Percentiles rank a stretch among this genome's conserved stretches.
Conservation (phyloP, 495 filamentous ascomycete species). For the Aspergillus baeticus region DNA sequence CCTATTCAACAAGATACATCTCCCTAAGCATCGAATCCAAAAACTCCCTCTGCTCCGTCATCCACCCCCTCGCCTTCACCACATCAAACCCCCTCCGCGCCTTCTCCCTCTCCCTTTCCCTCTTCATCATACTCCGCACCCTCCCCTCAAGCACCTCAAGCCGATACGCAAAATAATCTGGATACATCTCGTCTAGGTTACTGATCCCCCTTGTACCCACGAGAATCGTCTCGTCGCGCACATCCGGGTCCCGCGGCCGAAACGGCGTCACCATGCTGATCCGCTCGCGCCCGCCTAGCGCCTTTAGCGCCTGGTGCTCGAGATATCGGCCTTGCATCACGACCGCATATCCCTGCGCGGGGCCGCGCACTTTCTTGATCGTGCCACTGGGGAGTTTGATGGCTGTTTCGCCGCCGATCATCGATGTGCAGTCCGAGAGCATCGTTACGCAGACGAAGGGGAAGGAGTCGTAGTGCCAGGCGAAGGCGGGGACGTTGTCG, state of each 20-base stretch:
- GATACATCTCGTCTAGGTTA: constrained; percentile 62
- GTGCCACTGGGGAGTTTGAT: constrained; percentile 57
- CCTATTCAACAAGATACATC: constrained; percentile 1
- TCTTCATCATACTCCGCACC: constrained; percentile 32
- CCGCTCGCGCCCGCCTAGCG: constrained; percentile 61
- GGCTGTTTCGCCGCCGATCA: constrained; percentile 74
- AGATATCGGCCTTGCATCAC: constrained; percentile 73
- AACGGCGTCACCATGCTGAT: constrained; percentile 75
- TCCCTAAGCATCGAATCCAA: constrained; percentile 39
- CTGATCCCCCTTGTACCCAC: constrained; percentile 63
- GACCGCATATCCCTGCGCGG: constrained; percentile 64
- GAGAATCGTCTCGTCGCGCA: constrained; percentile 64
- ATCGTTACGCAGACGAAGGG: constrained; percentile 78
- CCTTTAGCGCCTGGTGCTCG: constrained; percentile 64
- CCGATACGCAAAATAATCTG: constrained; percentile 66
- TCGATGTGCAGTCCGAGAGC: constrained; percentile 67
- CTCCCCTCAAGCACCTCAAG: constrained; percentile 66
- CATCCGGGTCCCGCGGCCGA: constrained; percentile 53
- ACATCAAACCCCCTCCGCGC: constrained; percentile 27
- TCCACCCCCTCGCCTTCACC: constrained; percentile 34
- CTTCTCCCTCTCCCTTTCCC: constrained; percentile 24
- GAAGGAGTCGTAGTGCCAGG: constrained; percentile 73
- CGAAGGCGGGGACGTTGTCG: constrained; percentile 54
- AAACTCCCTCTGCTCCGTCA: constrained; percentile 48
- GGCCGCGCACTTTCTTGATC: constrained; percentile 66